Percentiles rank a stretch among this genome's conserved stretches.
phyloP scores from a whole-genome alignment of 169 alveolate species.

The Plasmodium falciparum region DNA sequence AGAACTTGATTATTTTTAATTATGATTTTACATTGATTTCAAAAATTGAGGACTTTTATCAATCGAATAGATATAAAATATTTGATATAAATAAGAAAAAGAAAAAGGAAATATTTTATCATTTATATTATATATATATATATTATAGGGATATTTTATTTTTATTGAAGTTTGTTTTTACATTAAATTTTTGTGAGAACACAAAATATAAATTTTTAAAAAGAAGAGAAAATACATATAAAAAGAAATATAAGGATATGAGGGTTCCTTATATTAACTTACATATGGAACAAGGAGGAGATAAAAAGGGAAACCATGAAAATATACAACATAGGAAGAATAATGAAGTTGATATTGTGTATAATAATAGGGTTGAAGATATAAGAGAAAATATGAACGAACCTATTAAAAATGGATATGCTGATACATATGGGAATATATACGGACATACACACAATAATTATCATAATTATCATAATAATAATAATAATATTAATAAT shows the following conservation, averaged over 20 bases:
- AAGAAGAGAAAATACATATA: neutral
- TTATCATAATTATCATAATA: no score
- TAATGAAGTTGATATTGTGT: no score
- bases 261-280: no score
- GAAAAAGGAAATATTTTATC: constrained; percentile 32
- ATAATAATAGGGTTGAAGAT: no score
- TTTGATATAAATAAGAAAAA: constrained; percentile 21
- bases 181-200: constrained; percentile 37
- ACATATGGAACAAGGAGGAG: neutral
- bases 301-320: neutral
- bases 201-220: constrained; percentile 45
- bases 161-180: constrained; percentile 25
- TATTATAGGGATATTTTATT: constrained; percentile 15
- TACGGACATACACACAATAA: no score
- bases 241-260: neutral
- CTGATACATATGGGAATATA: no score
- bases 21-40: constrained; percentile 2
- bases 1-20: constrained; percentile 45
- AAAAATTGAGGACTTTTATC: constrained; percentile 15
- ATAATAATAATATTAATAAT: no score
- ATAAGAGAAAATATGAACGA: no score
- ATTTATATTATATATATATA: constrained; percentile 9
- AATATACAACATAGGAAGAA: no score
- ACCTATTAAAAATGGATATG: no score
- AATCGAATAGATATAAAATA: constrained; percentile 23